Conservation (phyloP, 768 basidiomycete genomes). For the Melanogaster broomeanus region DNA sequence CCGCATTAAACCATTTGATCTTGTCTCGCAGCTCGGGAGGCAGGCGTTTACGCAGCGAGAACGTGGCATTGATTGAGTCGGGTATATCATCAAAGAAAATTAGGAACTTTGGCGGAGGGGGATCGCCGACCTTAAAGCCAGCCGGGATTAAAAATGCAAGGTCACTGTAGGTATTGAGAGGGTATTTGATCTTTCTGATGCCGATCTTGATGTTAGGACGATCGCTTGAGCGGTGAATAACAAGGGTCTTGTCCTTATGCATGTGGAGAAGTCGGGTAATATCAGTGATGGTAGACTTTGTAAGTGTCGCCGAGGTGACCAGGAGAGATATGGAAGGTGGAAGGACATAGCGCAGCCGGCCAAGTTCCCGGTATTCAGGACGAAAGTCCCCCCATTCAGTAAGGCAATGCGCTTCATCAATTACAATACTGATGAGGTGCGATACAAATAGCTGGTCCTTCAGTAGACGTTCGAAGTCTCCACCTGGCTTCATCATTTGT, state of each 20-base stretch:
- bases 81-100: constrained; percentile 30
- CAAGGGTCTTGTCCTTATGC: too few species aligned
- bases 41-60: constrained; percentile 10
- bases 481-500: constrained; percentile 7
- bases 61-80: constrained; percentile 12
- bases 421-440: constrained; percentile 13
- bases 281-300: not conserved
- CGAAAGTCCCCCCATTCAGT: constrained; percentile 19
- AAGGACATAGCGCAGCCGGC: constrained; percentile 12
- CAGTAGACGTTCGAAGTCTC: constrained; percentile 11
- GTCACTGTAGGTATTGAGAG: constrained; percentile 11
- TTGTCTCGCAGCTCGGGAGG: constrained; percentile 13
- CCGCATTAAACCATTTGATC: constrained; percentile 24
- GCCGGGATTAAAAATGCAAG: constrained; percentile 18
- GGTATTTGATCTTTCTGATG: constrained; percentile 15
- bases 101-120: constrained; percentile 17
- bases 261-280: not conserved
- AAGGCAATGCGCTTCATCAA: constrained; percentile 20
- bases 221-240: constrained; percentile 6
- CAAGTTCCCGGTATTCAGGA: constrained; percentile 13
- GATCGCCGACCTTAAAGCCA: constrained; percentile 4
- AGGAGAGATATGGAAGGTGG: constrained; percentile 8
- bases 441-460: constrained; percentile 10
- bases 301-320: constrained; percentile 20
- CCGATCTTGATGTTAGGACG: constrained; percentile 18